These are phyloP conservation scores for Durotheca rogersii DNA, from an alignment of 495 filamentous ascomycete species.

Conservation along the genomic window DNA sequence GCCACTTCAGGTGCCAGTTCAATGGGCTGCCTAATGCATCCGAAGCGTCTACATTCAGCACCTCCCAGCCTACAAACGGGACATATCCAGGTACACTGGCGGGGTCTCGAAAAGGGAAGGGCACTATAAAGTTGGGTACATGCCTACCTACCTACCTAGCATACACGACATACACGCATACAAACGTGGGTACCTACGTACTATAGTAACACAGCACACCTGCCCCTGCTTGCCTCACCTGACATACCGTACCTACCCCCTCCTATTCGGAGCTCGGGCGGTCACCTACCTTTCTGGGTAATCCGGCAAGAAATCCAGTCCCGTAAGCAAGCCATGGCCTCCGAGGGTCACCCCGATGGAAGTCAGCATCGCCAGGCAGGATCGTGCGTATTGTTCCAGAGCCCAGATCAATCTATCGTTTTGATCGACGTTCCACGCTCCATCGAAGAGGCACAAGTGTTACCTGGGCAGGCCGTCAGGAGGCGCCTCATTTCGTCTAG, in stretches of 20 bases:
- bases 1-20: too few species aligned
- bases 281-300: neutral
- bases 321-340: slow-evolving; percentile 5
- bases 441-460: slow-evolving; percentile 48
- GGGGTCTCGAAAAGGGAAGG: too few species aligned
- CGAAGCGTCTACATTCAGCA: too few species aligned
- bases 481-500: slow-evolving; percentile 40
- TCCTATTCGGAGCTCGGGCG: slow-evolving; percentile 6
- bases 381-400: slow-evolving; percentile 47
- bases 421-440: slow-evolving; percentile 49
- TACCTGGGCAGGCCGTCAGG: slow-evolving; percentile 28
- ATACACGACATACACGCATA: too few species aligned
- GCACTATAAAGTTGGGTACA: too few species aligned
- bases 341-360: neutral
- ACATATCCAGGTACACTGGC: too few species aligned
- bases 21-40: too few species aligned
- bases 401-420: slow-evolving; percentile 35
- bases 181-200: too few species aligned
- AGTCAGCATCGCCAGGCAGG: neutral
- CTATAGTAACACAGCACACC: neutral
- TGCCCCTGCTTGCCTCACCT: neutral
- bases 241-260: neutral
- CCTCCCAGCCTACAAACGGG: too few species aligned
- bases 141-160: too few species aligned
- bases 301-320: neutral